A percentile compares a stretch with the other conserved stretches of the same genome.
These are phyloP conservation scores for Anastatica hierochuntica DNA, from an alignment of 345 rosid species.

Conservation along the genomic window DNA sequence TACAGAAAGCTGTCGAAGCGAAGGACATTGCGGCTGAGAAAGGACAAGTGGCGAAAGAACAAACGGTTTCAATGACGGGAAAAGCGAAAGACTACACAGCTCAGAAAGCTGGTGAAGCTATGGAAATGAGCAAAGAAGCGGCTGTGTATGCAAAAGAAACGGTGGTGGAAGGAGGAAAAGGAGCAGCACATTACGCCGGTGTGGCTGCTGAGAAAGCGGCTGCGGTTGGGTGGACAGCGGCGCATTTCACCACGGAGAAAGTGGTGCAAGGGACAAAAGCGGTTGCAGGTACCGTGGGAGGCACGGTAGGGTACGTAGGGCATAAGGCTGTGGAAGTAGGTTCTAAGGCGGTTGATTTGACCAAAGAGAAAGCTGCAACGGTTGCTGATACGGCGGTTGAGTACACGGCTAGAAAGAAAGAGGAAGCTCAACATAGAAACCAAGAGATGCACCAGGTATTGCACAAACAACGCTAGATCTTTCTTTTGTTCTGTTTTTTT, in stretches of 20 bases:
- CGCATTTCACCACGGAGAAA: conserved; percentile 51
- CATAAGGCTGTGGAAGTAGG: conserved; percentile 56
- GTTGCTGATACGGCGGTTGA: conserved; percentile 51
- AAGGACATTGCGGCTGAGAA: conserved; percentile 28
- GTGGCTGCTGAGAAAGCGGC: conserved; percentile 49
- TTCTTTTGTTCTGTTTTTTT: not conserved
- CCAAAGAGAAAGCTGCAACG: conserved; percentile 40
- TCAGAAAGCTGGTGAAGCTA: conserved; percentile 22
- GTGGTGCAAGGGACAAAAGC: conserved; percentile 52
- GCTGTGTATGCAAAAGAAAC: conserved; percentile 33
- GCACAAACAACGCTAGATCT: not conserved
- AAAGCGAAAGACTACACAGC: conserved; percentile 24
- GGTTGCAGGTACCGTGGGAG: conserved; percentile 39
- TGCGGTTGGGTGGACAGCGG: conserved; percentile 61
- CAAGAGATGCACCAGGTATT: conserved; percentile 21
- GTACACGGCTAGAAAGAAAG: conserved; percentile 64
- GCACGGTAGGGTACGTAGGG: conserved; percentile 38
- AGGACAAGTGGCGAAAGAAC: conserved; percentile 22
- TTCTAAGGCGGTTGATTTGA: conserved; percentile 46
- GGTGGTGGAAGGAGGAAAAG: conserved; percentile 44
- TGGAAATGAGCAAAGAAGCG: conserved; percentile 16
- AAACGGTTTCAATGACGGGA: conserved; percentile 15
- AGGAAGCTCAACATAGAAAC: conserved; percentile 38
- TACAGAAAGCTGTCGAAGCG: conserved; percentile 24
- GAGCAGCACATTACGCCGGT: conserved; percentile 39